Evolutionary conservation across 1,284 basidiomycete genomes (phyloP), one percentile per base, ranked within the genome.

Genomic region (Ceratobasidium sp.): DNA sequence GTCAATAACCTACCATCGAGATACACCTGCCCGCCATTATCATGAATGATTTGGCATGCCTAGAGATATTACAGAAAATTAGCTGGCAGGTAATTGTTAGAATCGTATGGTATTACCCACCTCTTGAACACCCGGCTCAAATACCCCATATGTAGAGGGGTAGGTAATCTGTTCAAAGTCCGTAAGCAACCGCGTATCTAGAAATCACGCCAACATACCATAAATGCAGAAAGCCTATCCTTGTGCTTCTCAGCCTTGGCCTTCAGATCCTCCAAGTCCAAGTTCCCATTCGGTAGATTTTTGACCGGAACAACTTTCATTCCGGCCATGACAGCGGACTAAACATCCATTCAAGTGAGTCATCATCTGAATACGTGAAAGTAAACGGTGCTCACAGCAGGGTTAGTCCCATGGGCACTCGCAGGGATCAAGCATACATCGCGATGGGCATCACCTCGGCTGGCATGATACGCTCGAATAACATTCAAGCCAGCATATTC

Each of bases 261-360:
- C 77, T 86, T 86, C 69, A 99, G 86, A 81, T 99, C 97, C 41
- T 83, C 87, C 18, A 98, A 84, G 79, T 99, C 96, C 46, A 98
- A 87, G 77, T 90, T 95, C 45, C 97, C 97, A 78, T 97, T 93
- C 1, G 84, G 79, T 74, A 91, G 88, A 3, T 92, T 93, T 84
- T 97, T 97, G 80, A 99, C 90, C 26, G 97, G 84, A 1, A 99
- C 94, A 43, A 99, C 97, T 80, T 94, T 97, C 81, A 98, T 86
- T 43, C 97, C 97, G 59, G 97, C 94, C 96, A 99, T 97, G 72
- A 93, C 92, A 58, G 97, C 97, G 52, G 94, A 97, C 92, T 94
- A n/a, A n/a, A n/a, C n/a, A n/a, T n/a, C n/a, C n/a, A 76, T 34
- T 39, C 36, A 18, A n/a, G 28, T 43, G 71, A 71, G 61, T 18